Percentiles rank a stretch among this genome's conserved stretches.
phyloP scores from a whole-genome alignment of 441 rosid genomes.

The Viola pubescens region DNA sequence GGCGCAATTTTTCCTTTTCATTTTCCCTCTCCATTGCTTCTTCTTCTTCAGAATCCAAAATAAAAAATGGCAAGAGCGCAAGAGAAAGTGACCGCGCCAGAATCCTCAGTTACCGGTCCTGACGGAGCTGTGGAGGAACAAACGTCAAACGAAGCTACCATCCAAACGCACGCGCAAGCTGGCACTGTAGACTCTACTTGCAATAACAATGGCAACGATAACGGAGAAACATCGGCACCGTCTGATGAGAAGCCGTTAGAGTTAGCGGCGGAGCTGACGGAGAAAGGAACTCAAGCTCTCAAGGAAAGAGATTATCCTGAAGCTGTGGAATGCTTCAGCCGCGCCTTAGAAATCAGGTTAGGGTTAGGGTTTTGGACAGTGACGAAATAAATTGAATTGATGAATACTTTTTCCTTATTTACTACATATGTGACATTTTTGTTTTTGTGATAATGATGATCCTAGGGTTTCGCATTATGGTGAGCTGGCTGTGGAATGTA shows the following conservation, averaged over 20 bases:
- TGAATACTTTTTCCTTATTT: not conserved
- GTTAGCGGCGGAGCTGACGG: conserved; percentile 50
- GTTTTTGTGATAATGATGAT: not conserved
- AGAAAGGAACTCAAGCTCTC: conserved; percentile 47
- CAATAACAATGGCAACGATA: conserved; percentile 23
- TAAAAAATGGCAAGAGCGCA: not conserved
- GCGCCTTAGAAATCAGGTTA: conserved; percentile 82
- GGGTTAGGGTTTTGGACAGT: conserved; percentile 8
- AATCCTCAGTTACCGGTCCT: conserved; percentile 25
- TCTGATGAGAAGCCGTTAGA: conserved; percentile 43
- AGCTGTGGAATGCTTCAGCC: conserved; percentile 87
- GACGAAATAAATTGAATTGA: not conserved
- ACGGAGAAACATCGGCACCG: conserved; percentile 37
- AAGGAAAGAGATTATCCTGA: conserved; percentile 54
- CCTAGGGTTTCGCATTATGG: conserved; percentile 56
- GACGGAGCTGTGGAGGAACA: conserved; percentile 24
- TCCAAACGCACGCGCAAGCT: conserved; percentile 35
- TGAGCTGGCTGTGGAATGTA: conserved; percentile 64
- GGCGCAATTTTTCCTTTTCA: not conserved
- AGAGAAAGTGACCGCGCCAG: conserved; percentile 23
- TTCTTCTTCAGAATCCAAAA: not conserved
- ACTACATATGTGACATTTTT: not conserved
- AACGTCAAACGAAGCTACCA: conserved; percentile 48
- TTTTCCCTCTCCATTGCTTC: not conserved
- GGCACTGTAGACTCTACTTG: conserved; percentile 59